Conservation (phyloP, 2,329 filamentous ascomycete genomes). For the Hirsutella minnesotensis region DNA sequence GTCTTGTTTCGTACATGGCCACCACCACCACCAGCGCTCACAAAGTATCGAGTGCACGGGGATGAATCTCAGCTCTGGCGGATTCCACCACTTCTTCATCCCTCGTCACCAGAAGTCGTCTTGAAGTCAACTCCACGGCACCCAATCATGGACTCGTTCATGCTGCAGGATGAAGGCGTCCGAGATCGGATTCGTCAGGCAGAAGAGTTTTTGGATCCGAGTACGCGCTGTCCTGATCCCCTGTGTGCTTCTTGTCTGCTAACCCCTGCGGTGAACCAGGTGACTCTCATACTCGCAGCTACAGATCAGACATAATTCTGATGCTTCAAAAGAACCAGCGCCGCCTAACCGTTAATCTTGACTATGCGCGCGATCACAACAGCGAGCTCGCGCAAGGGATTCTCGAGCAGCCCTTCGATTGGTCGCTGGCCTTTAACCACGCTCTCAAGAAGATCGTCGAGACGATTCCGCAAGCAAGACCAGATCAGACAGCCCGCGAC, state of each 20-base stretch:
- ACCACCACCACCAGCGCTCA: too few relatives aligned
- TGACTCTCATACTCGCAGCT: slow-evolving; percentile 52
- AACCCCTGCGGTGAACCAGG: slow-evolving; percentile 19
- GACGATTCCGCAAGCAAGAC: slow-evolving; percentile 62
- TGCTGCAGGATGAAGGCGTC: slow-evolving; percentile 75
- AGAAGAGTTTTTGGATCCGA: slow-evolving; percentile 88
- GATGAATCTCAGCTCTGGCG: too few relatives aligned
- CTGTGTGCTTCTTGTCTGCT: neutral
- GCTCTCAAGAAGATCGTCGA: slow-evolving; percentile 83
- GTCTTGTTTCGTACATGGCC: slow-evolving; percentile 1
- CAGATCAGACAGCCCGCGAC: slow-evolving; percentile 66
- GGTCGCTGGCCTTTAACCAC: slow-evolving; percentile 74
- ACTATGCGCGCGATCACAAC: slow-evolving; percentile 84
- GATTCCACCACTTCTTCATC: slow-evolving; percentile 1
- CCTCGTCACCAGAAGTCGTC: too few relatives aligned
- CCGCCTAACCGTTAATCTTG: slow-evolving; percentile 62
- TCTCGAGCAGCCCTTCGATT: slow-evolving; percentile 80
- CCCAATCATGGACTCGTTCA: slow-evolving; percentile 53
- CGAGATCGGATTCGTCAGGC: slow-evolving; percentile 75
- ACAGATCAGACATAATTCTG: slow-evolving; percentile 76
- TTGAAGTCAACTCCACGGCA: neutral
- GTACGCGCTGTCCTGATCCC: slow-evolving; percentile 37
- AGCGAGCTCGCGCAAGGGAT: slow-evolving; percentile 67
- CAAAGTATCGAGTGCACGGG: too few relatives aligned
- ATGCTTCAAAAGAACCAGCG: slow-evolving; percentile 60